Percentiles rank a stretch among this genome's conserved stretches.
These are phyloP conservation scores for Nakataea oryzae DNA, from an alignment of 2,329 filamentous ascomycete species.

Conservation along the genomic window DNA sequence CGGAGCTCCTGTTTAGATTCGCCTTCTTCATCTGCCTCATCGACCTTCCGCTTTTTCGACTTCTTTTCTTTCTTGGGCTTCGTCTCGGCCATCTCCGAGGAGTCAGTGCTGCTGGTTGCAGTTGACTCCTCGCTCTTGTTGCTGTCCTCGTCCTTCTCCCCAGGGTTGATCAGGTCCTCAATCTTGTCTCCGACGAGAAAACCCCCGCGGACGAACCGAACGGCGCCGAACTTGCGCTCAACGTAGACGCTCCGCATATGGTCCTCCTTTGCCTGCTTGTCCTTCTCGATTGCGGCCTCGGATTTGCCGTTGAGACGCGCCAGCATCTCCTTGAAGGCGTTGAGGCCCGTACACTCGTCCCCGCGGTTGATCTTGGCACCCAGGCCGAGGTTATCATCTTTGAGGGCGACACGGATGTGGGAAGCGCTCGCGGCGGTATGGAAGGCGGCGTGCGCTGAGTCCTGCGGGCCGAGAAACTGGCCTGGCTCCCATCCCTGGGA, in stretches of 20 bases:
- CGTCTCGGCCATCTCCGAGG: conserved; percentile 11
- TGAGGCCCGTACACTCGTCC: conserved; percentile 73
- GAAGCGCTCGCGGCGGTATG: conserved; percentile 74
- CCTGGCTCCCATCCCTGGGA: conserved; percentile 88
- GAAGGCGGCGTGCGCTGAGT: conserved; percentile 63
- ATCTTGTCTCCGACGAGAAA: conserved; percentile 51
- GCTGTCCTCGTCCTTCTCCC: conserved; percentile 12
- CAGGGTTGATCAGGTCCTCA: conserved; percentile 22
- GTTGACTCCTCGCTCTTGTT: conserved; percentile 8
- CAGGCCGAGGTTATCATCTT: conserved; percentile 84
- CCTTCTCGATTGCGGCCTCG: conserved; percentile 59
- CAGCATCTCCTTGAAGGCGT: conserved; percentile 76
- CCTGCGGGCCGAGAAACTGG: conserved; percentile 65
- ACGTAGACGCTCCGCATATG: conserved; percentile 65
- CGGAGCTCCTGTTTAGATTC: conserved; percentile 25
- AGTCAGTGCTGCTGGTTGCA: conserved; percentile 8
- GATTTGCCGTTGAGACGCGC: conserved; percentile 84
- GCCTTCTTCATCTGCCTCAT: conserved; percentile 19
- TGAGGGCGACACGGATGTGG: conserved; percentile 74
- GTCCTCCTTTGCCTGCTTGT: conserved; percentile 58
- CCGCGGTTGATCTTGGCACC: conserved; percentile 70
- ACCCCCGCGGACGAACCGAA: conserved; percentile 84
- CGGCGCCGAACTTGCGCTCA: conserved; percentile 64
- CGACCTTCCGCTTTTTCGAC: conserved; percentile 38
- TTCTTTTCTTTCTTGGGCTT: conserved; percentile 31